Evolutionary conservation across 805 yeast species (phyloP).

Genomic region (Lipomyces sp.): DNA sequence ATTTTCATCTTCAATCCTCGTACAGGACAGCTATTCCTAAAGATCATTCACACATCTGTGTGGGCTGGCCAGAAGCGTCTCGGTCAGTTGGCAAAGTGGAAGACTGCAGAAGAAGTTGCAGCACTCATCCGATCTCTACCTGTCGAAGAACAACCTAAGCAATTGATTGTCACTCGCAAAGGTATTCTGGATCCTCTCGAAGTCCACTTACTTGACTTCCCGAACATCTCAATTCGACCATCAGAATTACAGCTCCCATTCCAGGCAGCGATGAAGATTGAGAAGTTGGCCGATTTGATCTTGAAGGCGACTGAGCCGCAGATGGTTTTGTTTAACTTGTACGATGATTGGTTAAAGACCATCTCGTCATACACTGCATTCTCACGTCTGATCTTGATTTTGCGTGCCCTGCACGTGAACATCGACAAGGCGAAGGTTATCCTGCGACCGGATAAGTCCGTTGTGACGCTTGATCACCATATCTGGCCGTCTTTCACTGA

Average conservation of each 20-base stretch:
- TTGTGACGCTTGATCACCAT: constrained; percentile 75
- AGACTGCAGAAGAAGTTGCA: constrained; percentile 96
- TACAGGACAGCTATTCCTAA: constrained; percentile 86
- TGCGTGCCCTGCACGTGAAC: constrained; percentile 80
- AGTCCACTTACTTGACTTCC: constrained; percentile 96
- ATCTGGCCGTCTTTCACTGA: constrained; percentile 90
- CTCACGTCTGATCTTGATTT: constrained; percentile 79
- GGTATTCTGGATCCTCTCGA: constrained; percentile 94
- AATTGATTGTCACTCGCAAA: constrained; percentile 84
- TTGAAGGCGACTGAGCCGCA: constrained; percentile 89
- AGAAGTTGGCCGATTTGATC: constrained; percentile 76
- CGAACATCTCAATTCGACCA: constrained; percentile 85
- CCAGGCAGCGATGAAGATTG: constrained; percentile 80
- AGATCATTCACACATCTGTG: constrained; percentile 88
- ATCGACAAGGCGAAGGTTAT: constrained; percentile 76
- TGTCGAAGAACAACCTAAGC: constrained; percentile 91
- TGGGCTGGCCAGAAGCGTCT: constrained; percentile 97
- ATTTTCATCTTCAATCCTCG: constrained; percentile 87
- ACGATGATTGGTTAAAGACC: constrained; percentile 89
- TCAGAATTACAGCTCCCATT: constrained; percentile 91
- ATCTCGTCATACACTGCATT: constrained; percentile 92
- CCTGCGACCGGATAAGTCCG: constrained; percentile 72
- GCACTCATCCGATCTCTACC: constrained; percentile 88
- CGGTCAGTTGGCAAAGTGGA: constrained; percentile 95
- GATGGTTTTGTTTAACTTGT: constrained; percentile 86